Evolutionary conservation across 768 basidiomycete genomes (phyloP), one percentile per base, ranked within the genome.

Genomic region (Sarcodon sp.): DNA sequence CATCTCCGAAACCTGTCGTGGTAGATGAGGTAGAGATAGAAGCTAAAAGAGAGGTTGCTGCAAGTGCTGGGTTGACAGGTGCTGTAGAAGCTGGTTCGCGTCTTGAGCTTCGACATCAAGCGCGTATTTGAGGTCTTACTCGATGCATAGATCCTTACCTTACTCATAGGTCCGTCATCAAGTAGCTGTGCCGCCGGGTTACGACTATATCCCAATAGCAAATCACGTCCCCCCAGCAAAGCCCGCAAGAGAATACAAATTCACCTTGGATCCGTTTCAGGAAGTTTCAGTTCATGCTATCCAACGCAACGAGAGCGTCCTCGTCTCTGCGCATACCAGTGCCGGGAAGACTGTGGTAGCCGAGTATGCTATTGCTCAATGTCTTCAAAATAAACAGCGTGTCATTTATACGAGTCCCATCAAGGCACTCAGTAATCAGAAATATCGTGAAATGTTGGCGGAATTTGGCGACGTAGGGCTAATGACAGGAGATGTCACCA

Each of bases 321-420:
- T 99, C 45, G 96, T 99, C 12, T 97, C 94, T 18, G 96, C 96
- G 0, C 96, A 99, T 69, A 99, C 96, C 5, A 93, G 89, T 66
- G 96, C 96, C 34, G 96, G 96, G 59, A 99, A 99, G 69, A 99
- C 96, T 2, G 96, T 98, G 53, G 96, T 99, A 51, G 96, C 96
- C 43, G 96, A 99, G 70, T 99, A 98, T 65, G 96, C 96, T 43
- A 98, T 99, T 60, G 96, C 96, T 0, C 89, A 91, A 63, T 93
- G 88, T 73, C 69, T 99, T 57, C 82, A 81, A 64, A 83, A 86
- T 59, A 91, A 90, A 60, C 88, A 96, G 67, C 76, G 96, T 64
- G 94, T 98, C 57, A 96, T 98, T 52, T 99, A 99, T 68, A 99
- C 96, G 18, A 92, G 88, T 75, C 96, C 96, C 48, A 99, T 99